Evolutionary conservation across 2,329 filamentous ascomycete genomes (phyloP).

Genomic region (Penicillium frequentans): DNA sequence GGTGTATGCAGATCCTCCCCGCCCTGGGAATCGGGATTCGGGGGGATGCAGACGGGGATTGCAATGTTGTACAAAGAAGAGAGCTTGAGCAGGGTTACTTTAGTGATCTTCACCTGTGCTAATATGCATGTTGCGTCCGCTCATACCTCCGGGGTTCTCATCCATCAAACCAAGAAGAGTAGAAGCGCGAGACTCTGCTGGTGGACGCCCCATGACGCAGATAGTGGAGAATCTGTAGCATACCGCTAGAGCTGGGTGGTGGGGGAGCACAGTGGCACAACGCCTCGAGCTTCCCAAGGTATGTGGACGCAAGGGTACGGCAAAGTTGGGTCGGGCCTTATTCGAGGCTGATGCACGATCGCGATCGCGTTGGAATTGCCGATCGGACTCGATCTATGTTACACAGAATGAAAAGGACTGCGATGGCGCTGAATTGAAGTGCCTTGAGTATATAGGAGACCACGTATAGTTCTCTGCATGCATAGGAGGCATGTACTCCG

Average conservation of each 20-base stretch:
- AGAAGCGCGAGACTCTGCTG: conserved; percentile 7
- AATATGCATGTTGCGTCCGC: background rate
- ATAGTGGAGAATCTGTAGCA: conserved; percentile 14
- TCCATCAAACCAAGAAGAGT: conserved; percentile 15
- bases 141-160: conserved; percentile 4
- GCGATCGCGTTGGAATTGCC: conserved; percentile 10
- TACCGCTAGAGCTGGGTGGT: conserved; percentile 1
- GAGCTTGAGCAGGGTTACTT: background rate
- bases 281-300: conserved; percentile 2
- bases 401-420: background rate
- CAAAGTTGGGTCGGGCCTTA: conserved; percentile 12
- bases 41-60: background rate
- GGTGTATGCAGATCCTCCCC: conserved; percentile 14
- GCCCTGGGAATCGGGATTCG: background rate
- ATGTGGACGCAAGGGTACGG: conserved; percentile 25
- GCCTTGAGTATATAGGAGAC: background rate
- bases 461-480: background rate
- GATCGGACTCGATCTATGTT: conserved; percentile 18
- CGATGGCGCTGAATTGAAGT: background rate
- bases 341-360: conserved; percentile 19
- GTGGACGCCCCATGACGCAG: conserved; percentile 22
- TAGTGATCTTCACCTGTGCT: background rate
- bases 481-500: conserved; percentile 4
- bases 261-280: background rate
- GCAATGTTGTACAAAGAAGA: background rate